Base-by-base conservation (phyloP, 192 early-diverging fungal genomes). In the Lobulomyces angularis region DNA sequence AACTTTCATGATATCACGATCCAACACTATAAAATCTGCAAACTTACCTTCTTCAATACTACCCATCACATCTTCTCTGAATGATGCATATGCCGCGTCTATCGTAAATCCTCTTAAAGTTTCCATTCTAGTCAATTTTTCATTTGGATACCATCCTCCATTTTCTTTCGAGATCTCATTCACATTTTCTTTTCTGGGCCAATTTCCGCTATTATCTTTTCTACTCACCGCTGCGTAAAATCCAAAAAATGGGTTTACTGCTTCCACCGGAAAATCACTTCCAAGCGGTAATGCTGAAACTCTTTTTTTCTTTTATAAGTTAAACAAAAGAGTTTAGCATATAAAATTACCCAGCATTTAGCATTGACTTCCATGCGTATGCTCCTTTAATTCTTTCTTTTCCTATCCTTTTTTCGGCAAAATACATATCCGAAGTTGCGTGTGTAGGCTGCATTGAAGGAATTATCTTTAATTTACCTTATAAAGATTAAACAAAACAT, bases 401-500 rank as follows among this genome's bases (percentile, higher is more conserved):
- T 3, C 71, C 71, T 7, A 74, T n/a, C n/a, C 71, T 56, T 8
- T 35, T 21, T 33, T 53, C 58, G 14, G 49, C 71, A 45, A 66
- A 75, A n/a, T 26, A 6, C 71, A 74, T 74, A 43, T 74, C 71
- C 39, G 47, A 53, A 6, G 66, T 75, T 8, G 67, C n/a, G 35
- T 78, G 69, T 5, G 73, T 62, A 14, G 74, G 74, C 45, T 77
- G 74, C 44, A 77, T 57, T 16, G 62, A 67, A 14, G 74, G 74
- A 5, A 74, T 38, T 2, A 77, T 58, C 1, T 61, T 62, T 3
- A 77, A 39, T 8, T 25, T 19, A 12, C 35, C 65, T n/a, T n/a
- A n/a, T n/a, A n/a, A n/a, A n/a, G n/a, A n/a, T n/a, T n/a, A n/a
- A n/a, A n/a, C n/a, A n/a, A n/a, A n/a, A n/a, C n/a, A n/a, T n/a